These are phyloP conservation scores for Aristolochia fimbriata DNA, from an alignment of 164 flowering plant species.

Conservation along the genomic window DNA sequence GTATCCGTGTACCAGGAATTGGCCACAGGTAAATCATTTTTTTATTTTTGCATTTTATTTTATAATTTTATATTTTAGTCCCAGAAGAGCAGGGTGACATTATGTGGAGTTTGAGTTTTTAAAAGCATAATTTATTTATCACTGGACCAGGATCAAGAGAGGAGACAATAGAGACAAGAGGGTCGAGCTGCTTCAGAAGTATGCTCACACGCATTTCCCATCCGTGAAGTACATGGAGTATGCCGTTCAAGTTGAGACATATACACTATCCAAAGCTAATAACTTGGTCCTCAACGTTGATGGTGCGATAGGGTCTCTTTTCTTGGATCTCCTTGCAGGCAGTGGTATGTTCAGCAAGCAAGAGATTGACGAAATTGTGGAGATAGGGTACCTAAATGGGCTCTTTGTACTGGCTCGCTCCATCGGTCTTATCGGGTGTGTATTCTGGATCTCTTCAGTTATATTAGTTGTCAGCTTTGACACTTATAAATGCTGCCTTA, in stretches of 20 bases:
- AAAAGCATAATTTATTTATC: neutral
- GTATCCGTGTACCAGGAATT: constrained; percentile 97
- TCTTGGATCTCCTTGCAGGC: constrained; percentile 96
- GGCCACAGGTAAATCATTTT: constrained; percentile 75
- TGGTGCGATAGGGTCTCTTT: constrained; percentile 96
- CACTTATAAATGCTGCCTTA: neutral
- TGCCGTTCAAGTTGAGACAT: constrained; percentile 95
- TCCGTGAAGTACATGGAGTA: constrained; percentile 98
- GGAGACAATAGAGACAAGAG: constrained; percentile 97
- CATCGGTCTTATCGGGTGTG: constrained; percentile 96
- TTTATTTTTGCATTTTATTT: neutral
- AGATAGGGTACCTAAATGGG: constrained; percentile 91
- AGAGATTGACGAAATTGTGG: constrained; percentile 92
- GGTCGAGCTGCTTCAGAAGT: constrained; percentile 81
- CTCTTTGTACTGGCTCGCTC: constrained; percentile 96
- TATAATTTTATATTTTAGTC: neutral
- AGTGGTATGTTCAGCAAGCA: constrained; percentile 95
- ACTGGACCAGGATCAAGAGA: constrained; percentile 69
- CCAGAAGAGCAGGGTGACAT: neutral
- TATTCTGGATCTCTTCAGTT: neutral
- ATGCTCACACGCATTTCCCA: constrained; percentile 81
- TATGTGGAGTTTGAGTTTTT: neutral
- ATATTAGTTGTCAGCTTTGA: neutral
- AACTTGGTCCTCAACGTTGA: constrained; percentile 91
- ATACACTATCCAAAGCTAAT: constrained; percentile 89